phyloP scores from a whole-genome alignment of 1,284 basidiomycete genomes.

The Leccinum pallidistipes region DNA sequence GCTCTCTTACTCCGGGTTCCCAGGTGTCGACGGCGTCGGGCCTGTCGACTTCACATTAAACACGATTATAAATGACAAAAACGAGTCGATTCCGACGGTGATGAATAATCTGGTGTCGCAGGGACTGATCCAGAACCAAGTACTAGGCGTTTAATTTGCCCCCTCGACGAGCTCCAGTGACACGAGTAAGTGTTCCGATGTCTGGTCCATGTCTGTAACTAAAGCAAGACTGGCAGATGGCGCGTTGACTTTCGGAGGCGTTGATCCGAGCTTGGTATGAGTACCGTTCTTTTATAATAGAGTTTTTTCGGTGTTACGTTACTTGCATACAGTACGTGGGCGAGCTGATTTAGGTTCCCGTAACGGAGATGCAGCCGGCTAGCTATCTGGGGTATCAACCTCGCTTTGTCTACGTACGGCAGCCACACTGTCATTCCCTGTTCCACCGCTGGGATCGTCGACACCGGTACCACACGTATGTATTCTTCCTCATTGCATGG shows the following conservation, averaged over 20 bases:
- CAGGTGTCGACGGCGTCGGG: conserved; percentile 26
- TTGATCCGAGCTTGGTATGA: conserved; percentile 8
- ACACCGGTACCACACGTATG: too few relatives aligned
- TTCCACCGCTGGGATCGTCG: too few relatives aligned
- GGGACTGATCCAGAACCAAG: conserved; percentile 11
- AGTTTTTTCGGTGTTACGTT: neutral
- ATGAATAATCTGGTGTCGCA: conserved; percentile 28
- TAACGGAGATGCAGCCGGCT: conserved; percentile 25
- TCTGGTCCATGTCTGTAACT: neutral
- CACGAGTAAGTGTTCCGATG: conserved; percentile 17
- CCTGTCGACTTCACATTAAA: conserved; percentile 22
- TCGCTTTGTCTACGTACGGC: conserved; percentile 8
- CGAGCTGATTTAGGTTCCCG: conserved; percentile 17
- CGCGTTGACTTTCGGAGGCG: conserved; percentile 27
- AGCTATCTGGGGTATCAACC: conserved; percentile 25
- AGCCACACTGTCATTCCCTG: too few relatives aligned
- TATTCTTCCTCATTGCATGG: neutral
- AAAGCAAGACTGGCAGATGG: conserved; percentile 21
- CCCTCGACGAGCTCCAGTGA: conserved; percentile 21
- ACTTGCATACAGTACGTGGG: conserved; percentile 17
- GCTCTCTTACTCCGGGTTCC: conserved; percentile 9
- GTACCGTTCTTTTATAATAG: neutral
- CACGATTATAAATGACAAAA: conserved; percentile 1
- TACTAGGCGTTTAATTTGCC: conserved; percentile 28
- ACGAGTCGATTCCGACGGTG: conserved; percentile 24